Percentiles rank a stretch among this genome's conserved stretches.
Conservation (phyloP, 2,329 filamentous ascomycete species). For the Exophiala xenobiotica region DNA sequence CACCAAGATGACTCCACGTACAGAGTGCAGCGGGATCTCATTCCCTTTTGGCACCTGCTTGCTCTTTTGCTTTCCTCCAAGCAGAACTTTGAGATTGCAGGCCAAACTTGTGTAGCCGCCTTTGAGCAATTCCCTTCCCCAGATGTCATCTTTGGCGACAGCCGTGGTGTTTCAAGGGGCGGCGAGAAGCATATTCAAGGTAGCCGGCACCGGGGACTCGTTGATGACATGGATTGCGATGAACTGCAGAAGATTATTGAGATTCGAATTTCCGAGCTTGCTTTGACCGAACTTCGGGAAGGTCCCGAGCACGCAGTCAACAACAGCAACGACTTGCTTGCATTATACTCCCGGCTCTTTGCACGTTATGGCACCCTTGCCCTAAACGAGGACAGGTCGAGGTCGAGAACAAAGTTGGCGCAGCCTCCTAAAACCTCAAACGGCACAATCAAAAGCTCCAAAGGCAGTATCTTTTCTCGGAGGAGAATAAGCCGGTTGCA, state of each 20-base stretch:
- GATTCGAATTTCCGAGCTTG: slow-evolving; percentile 91
- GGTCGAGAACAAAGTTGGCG: slow-evolving; percentile 44
- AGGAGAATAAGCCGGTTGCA: slow-evolving; percentile 49
- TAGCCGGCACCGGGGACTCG: slow-evolving; percentile 46
- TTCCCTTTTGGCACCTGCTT: slow-evolving; percentile 89
- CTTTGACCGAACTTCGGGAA: slow-evolving; percentile 78
- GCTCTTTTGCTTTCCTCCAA: slow-evolving; percentile 81
- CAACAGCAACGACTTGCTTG: slow-evolving; percentile 78
- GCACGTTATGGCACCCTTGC: slow-evolving; percentile 55
- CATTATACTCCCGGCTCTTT: slow-evolving; percentile 79
- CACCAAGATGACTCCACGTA: slow-evolving; percentile 20
- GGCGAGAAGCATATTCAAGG: slow-evolving; percentile 23
- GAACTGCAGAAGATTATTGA: slow-evolving; percentile 89
- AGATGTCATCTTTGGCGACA: slow-evolving; percentile 65
- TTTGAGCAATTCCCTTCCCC: slow-evolving; percentile 84
- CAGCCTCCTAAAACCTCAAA: slow-evolving; percentile 67
- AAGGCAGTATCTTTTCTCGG: slow-evolving; percentile 75
- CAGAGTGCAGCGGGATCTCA: slow-evolving; percentile 47
- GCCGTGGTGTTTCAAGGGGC: background rate
- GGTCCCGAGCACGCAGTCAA: slow-evolving; percentile 85
- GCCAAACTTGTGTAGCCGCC: slow-evolving; percentile 81
- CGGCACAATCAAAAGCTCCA: slow-evolving; percentile 68
- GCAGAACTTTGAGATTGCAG: slow-evolving; percentile 78
- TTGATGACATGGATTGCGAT: slow-evolving; percentile 77
- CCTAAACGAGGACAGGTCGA: slow-evolving; percentile 36